These are phyloP conservation scores for Coleophoma crateriformis DNA, from an alignment of 2,329 filamentous ascomycete genomes.

Conservation along the genomic window DNA sequence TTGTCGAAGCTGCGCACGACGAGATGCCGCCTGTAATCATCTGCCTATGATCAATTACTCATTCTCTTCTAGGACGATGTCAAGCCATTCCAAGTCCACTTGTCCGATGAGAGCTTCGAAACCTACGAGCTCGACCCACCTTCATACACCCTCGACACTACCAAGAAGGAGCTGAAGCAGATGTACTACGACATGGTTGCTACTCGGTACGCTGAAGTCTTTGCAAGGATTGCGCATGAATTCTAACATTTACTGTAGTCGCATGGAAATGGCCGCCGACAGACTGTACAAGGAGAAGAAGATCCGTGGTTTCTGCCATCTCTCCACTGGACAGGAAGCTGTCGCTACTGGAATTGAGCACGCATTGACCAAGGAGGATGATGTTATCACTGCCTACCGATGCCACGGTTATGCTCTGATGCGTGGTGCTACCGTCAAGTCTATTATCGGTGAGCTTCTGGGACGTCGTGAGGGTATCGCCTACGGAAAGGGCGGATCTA, in stretches of 20 bases:
- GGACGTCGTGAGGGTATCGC: conserved; percentile 94
- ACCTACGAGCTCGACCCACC: conserved; percentile 98
- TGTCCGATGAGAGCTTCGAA: conserved; percentile 99
- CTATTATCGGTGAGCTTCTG: conserved; percentile 92
- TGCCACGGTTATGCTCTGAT: conserved; percentile 98
- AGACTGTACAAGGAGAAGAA: conserved; percentile 99
- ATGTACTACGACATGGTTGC: conserved; percentile 99
- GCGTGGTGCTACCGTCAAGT: conserved; percentile 85
- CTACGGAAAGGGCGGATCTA: conserved; percentile 97
- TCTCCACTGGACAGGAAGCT: conserved; percentile 96
- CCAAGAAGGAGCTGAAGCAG: conserved; percentile 97
- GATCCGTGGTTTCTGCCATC: conserved; percentile 98
- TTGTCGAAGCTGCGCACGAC: background rate
- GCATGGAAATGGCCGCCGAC: conserved; percentile 99
- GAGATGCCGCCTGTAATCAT: background rate
- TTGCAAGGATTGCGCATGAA: background rate
- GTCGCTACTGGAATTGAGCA: conserved; percentile 97
- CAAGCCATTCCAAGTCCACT: conserved; percentile 83
- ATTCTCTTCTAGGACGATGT: conserved; percentile 68
- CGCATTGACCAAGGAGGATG: conserved; percentile 84
- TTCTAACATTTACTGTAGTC: conserved; percentile 46
- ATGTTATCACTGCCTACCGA: conserved; percentile 95
- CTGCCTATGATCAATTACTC: background rate
- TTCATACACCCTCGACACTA: conserved; percentile 84
- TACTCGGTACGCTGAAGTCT: conserved; percentile 62